Base-by-base conservation (phyloP, 176 grass and related monocot genomes). In the Elaeis guineensis region DNA sequence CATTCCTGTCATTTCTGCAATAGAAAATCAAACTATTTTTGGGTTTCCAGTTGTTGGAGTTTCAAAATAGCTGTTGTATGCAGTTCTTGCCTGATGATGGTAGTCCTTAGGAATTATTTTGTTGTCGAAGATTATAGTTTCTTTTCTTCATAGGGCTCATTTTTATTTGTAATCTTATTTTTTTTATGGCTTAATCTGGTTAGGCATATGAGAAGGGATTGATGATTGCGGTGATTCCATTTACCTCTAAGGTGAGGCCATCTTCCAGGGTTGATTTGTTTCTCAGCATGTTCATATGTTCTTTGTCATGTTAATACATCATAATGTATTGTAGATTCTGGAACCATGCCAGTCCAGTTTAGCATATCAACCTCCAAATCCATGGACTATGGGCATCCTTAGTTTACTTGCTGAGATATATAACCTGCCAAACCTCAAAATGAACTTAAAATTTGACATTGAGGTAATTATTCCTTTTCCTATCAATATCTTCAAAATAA, bases 381-480 rank as follows among this genome's bases (percentile, higher is more conserved):
- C 91, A n/a, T 96, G 91, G 91, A 96, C 91, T 23, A 87, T 96
- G 91, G 86, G 91, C 69, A 96, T 96, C 65, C 83, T 96, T 78
- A 87, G 83, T 72, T 80, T 96, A 75, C 91, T 96, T 62, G 62
- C 76, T 68, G 91, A 96, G 77, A 96, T 96, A 54, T 96, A 90
- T 68, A 87, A 87, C 67, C 78, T 82, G 67, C 91, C 91, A 66
- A 96, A 96, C 71, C 91, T 96, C 69, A 96, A 96, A 83, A 96
- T 96, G 86, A 96, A 96, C 75, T 72, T 96, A 53, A 96, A 83
- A 78, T 96, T 96, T 74, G 91, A 96, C 58, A 96, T 96, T 65
- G 91, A 96, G 91, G 91, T 96, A 57, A 19, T 63, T 54, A 26
- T 25, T 59, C 8, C 15, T 77, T 59, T 53, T 77, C 24, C 26